A percentile compares a stretch with the other conserved stretches of the same genome.
These are phyloP conservation scores for Fusarium equiseti DNA, from an alignment of 2,329 filamentous ascomycete species.

Conservation along the genomic window DNA sequence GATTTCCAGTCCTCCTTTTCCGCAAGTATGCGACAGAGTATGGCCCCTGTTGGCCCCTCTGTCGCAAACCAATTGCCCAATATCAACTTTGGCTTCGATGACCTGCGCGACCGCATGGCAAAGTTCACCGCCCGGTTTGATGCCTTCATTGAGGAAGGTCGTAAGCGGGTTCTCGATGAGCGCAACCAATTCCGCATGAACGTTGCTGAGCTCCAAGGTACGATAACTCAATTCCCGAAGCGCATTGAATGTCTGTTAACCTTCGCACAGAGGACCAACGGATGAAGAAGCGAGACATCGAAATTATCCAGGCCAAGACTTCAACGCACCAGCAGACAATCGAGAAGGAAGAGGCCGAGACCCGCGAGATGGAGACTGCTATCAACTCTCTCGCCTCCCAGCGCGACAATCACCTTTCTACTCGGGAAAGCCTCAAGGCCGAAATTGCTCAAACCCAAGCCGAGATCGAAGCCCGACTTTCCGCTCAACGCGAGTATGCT, in stretches of 20 bases:
- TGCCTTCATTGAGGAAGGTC: slow-evolving; percentile 90
- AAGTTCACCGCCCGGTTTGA: slow-evolving; percentile 93
- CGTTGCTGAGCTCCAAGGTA: slow-evolving; percentile 90
- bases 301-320: slow-evolving; percentile 80
- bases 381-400: slow-evolving; percentile 70
- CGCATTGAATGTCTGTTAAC: neutral
- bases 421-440: slow-evolving; percentile 67
- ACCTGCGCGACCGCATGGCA: slow-evolving; percentile 93
- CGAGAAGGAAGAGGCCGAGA: slow-evolving; percentile 82
- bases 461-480: slow-evolving; percentile 75
- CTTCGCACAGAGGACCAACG: slow-evolving; percentile 82
- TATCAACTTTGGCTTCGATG: slow-evolving; percentile 96
- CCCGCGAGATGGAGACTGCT: slow-evolving; percentile 76
- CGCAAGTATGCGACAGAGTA: slow-evolving; percentile 70
- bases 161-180: slow-evolving; percentile 91
- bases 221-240: slow-evolving; percentile 22
- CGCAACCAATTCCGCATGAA: slow-evolving; percentile 94
- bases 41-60: slow-evolving; percentile 70
- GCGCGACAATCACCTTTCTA: slow-evolving; percentile 70
- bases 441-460: slow-evolving; percentile 76
- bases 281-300: slow-evolving; percentile 88
- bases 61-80: slow-evolving; percentile 84
- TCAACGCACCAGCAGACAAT: slow-evolving; percentile 78
- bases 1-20: slow-evolving; percentile 78
- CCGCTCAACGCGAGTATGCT: slow-evolving; percentile 79